phyloP scores from a whole-genome alignment of 192 early-diverging fungal genomes.

The Coemansia furcata region DNA sequence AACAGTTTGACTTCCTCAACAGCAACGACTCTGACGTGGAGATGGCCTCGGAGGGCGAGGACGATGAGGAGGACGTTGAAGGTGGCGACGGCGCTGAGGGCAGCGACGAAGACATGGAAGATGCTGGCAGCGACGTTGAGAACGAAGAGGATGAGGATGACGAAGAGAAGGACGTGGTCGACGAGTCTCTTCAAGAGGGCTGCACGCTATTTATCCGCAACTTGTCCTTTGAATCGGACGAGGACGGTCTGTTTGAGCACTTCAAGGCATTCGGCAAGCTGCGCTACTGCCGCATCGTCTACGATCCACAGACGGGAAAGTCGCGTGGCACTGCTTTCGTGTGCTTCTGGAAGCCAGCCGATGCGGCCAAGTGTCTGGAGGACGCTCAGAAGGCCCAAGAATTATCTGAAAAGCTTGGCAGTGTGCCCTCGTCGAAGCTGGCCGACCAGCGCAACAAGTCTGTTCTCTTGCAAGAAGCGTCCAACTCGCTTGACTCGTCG shows the following conservation, averaged over 20 bases:
- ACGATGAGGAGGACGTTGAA: slow-evolving; percentile 37
- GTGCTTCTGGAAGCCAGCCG: slow-evolving; percentile 69
- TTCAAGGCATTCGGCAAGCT: slow-evolving; percentile 56
- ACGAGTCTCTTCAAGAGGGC: slow-evolving; percentile 56
- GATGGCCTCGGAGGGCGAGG: slow-evolving; percentile 37
- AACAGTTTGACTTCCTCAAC: slow-evolving; percentile 30
- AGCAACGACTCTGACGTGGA: slow-evolving; percentile 32
- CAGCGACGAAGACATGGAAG: slow-evolving; percentile 37
- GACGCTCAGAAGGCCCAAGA: slow-evolving; percentile 64
- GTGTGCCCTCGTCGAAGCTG: slow-evolving; percentile 31
- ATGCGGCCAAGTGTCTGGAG: slow-evolving; percentile 73
- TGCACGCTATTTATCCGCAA: slow-evolving; percentile 93
- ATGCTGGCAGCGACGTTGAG: slow-evolving; percentile 29
- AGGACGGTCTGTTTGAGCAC: slow-evolving; percentile 69
- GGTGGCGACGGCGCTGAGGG: slow-evolving; percentile 20
- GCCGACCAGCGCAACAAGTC: slow-evolving; percentile 47
- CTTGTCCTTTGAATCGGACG: slow-evolving; percentile 85
- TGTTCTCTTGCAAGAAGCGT: slow-evolving; percentile 51
- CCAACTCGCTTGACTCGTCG: slow-evolving; percentile 23
- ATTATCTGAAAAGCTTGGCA: slow-evolving; percentile 52
- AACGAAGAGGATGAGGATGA: slow-evolving; percentile 32
- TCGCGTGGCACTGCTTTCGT: slow-evolving; percentile 95
- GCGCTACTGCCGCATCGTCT: slow-evolving; percentile 81
- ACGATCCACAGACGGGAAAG: slow-evolving; percentile 77
- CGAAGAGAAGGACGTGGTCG: slow-evolving; percentile 44